Evolutionary conservation across 495 filamentous ascomycete species (phyloP), one percentile per base, ranked within the genome.

Genomic region (Apodospora peruviana): DNA sequence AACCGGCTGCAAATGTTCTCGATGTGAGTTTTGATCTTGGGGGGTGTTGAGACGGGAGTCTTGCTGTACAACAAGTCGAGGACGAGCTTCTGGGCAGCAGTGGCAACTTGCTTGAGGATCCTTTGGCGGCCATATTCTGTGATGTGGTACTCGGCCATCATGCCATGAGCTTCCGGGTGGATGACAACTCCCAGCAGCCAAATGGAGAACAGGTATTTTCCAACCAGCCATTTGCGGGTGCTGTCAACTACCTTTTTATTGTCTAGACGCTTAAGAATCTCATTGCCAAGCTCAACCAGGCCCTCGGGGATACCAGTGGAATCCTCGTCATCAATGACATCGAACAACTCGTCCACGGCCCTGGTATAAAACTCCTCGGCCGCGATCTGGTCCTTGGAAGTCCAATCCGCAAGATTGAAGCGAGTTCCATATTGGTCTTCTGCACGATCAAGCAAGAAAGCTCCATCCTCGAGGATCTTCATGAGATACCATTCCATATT

Each of bases 401-500:
- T 79, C 67, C 75, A 78, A 45, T 76, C 73, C 34, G 80, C 77
- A 25, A 87, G 67, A 40, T 87, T 86, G 56, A 87, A 81, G 50
- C 80, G 72, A 21, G 77, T 77, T 12, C 81, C 75, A 57, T 80
- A 73, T 44, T 79, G 76, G 69, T 89, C 84, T 69, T 87, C 79
- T 62, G 84, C 75, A 57, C 78, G 76, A 52, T 96, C 89, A 64
- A 96, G 74, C 46, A 98, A 70, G 61, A 96, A 96, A 21, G 87
- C 83, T 50, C 93, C 93, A 59, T 91, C 87, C 67, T 95, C 88
- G 17, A 98, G 78, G 49, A 91, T 85, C 60, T 89, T 84, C 88
- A 94, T 91, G 4, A 98, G 79, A 60, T 90, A 96, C 59, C 88
- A 83, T 71, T 96, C 91, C 74, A 98, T 84, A 55, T 88, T 90